A percentile compares a stretch with the other conserved stretches of the same genome.
phyloP scores from a whole-genome alignment of 768 basidiomycete genomes.

The Psilocybe azurescens region DNA sequence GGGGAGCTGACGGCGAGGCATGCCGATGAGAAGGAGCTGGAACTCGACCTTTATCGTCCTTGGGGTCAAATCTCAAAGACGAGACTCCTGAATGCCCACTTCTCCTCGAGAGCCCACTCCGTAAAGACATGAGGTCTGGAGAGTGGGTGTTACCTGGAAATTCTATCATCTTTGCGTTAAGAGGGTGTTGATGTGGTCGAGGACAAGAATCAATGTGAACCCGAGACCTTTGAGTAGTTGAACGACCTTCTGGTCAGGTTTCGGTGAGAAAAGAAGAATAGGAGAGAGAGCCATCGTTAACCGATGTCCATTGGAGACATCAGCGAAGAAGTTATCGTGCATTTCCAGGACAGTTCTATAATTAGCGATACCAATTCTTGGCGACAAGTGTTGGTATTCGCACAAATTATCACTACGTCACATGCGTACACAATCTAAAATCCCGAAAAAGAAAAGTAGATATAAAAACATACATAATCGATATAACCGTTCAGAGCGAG shows the following conservation, averaged over 20 bases:
- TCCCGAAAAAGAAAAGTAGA: background rate
- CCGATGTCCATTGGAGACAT: background rate
- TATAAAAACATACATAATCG: background rate
- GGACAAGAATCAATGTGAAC: background rate
- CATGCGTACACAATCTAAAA: background rate
- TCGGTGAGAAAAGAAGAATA: background rate
- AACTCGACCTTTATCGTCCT: conserved; percentile 25
- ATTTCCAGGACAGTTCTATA: background rate
- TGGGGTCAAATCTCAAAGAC: conserved; percentile 18
- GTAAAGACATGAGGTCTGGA: conserved; percentile 3
- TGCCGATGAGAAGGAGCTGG: conserved; percentile 48
- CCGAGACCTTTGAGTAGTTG: background rate
- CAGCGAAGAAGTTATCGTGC: background rate
- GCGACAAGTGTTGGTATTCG: background rate
- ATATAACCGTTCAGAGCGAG: background rate
- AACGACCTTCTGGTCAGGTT: conserved; percentile 14
- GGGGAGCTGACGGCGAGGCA: conserved; percentile 48
- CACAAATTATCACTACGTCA: background rate
- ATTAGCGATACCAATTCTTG: background rate
- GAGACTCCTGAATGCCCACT: background rate
- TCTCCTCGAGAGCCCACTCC: conserved; percentile 5
- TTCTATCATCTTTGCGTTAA: background rate
- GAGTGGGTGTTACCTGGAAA: background rate
- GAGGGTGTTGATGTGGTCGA: background rate
- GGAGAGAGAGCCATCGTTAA: background rate